phyloP scores from a whole-genome alignment of 2,329 filamentous ascomycete genomes.

The Fusarium caatingaense region DNA sequence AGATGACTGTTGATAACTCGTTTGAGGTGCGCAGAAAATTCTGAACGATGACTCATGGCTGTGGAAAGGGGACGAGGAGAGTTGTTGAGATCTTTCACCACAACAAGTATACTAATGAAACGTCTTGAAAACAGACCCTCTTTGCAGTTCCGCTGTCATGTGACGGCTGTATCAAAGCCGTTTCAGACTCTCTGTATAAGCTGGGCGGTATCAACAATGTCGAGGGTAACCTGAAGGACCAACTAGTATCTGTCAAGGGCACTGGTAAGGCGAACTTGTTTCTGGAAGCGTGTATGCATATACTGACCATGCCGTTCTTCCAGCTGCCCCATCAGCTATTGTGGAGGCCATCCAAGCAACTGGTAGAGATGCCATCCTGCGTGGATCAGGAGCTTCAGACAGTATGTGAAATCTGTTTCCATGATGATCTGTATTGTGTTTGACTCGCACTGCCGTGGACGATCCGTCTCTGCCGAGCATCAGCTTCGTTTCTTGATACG shows the following conservation, averaged over 20 bases:
- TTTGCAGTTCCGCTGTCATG: conserved; percentile 96
- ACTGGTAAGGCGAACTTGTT: conserved; percentile 65
- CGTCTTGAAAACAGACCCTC: conserved; percentile 72
- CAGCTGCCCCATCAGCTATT: conserved; percentile 87
- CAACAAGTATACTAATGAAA: conserved; percentile 52
- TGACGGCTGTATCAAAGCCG: conserved; percentile 86
- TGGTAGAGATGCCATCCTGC: conserved; percentile 92
- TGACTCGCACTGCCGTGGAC: neutral
- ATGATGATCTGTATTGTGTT: neutral
- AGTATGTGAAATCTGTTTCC: conserved; percentile 65
- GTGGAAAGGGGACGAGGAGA: conserved; percentile 43
- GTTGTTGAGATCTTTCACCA: conserved; percentile 21
- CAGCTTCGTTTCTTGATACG: neutral
- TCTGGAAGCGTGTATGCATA: conserved; percentile 4
- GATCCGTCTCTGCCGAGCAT: neutral
- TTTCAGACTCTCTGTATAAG: conserved; percentile 81
- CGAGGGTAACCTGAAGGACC: conserved; percentile 82
- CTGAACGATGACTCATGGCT: conserved; percentile 38
- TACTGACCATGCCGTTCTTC: conserved; percentile 21
- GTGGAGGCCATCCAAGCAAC: conserved; percentile 89
- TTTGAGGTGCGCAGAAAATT: conserved; percentile 57
- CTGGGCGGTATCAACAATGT: conserved; percentile 85
- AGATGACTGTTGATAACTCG: conserved; percentile 58
- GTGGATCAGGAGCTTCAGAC: conserved; percentile 86
- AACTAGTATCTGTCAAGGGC: conserved; percentile 86